Base-by-base conservation (phyloP, 2,329 filamentous ascomycete genomes). In the Ceratocystiopsis brevicomis region DNA sequence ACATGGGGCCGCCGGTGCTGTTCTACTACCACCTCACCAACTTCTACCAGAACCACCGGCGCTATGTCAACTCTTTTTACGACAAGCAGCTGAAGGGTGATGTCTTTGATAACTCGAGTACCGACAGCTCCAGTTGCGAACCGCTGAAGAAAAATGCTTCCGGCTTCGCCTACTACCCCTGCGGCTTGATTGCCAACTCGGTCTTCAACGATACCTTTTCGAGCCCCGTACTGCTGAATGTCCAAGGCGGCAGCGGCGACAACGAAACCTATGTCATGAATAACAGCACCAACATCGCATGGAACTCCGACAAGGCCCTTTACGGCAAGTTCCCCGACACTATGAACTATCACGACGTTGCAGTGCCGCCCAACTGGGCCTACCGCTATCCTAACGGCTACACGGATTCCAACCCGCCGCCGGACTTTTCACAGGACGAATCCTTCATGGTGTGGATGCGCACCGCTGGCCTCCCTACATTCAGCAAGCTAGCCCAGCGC, bases 361-460 rank as follows among this genome's bases (percentile, higher is more conserved):
- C 79, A 0, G 86, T 87, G 1, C 90, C 90, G 1, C 86, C 82
- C 4, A 92, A 95, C 59, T 98, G 90, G 90, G 57, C 63, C 16
- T 55, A 68, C 13, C 71, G 74, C 45, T 94, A 80, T 51, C 78
- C 78, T 8, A 57, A 78, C 35, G 73, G 71, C 48, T 94, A 94
- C 56, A 78, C 71, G 3, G 58, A 65, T 0, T 62, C 71, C 1
- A 68, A 70, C 42, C 73, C 71, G 2, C 76, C 84, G 18, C 85
- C 86, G 0, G 62, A 90, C 52, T 59, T 96, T 16, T 69, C 78
- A 49, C 63, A 75, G 0, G 78, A 85, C 62, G 81, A 94, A 59
- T 76, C 77, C 38, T 93, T 98, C 59, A 87, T 95, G 62, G 87
- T 96, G 18, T 98, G 90, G 90, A 98, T 98, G 90, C 78, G 90